Evolutionary conservation across 768 basidiomycete species (phyloP), one percentile per base, ranked within the genome.

Genomic region (Mycena kentingensis): DNA sequence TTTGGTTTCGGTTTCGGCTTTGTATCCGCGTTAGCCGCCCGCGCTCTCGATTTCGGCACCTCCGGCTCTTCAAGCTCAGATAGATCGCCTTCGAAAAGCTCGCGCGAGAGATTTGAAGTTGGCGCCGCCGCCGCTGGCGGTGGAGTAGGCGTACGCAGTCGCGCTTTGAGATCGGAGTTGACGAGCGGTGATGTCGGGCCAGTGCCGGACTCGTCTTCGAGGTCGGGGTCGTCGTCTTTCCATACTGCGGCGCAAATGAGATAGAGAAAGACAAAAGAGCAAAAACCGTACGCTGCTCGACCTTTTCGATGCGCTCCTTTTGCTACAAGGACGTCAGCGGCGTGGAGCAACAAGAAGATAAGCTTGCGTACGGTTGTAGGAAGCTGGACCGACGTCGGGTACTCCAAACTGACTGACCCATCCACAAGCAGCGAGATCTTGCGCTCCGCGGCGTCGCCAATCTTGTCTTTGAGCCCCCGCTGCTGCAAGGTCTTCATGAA

Each of bases 21-120:
- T 24, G 4, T 21, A 19, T 61, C 64, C 28, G 65, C 65, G 38
- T 63, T 35, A 19, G 67, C 67, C 10, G 65, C 60, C 44, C 67
- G 50, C 24, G 32, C 34, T 43, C 36, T n/a, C 6, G 45, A 28
- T 16, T 12, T 19, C 36, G 35, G 8, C 16, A 24, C 26, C 27
- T 34, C 32, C n/a, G n/a, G 11, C n/a, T 34, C n/a, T n/a, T 34
- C 32, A 10, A 10, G 32, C 32, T 34, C n/a, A n/a, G n/a, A 10
- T n/a, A 34, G n/a, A 34, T 34, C 32, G 11, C n/a, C 32, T 10
- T 34, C 32, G n/a, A n/a, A n/a, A n/a, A n/a, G n/a, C n/a, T n/a
- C n/a, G n/a, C n/a, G n/a, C n/a, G n/a, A n/a, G n/a, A n/a, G n/a
- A n/a, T 37, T 18, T 11, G 36, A 37, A 32, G 31, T 8, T 8